Base-by-base conservation (phyloP, 2,329 filamentous ascomycete species). In the Immersiporthe knoxdaviesiana region DNA sequence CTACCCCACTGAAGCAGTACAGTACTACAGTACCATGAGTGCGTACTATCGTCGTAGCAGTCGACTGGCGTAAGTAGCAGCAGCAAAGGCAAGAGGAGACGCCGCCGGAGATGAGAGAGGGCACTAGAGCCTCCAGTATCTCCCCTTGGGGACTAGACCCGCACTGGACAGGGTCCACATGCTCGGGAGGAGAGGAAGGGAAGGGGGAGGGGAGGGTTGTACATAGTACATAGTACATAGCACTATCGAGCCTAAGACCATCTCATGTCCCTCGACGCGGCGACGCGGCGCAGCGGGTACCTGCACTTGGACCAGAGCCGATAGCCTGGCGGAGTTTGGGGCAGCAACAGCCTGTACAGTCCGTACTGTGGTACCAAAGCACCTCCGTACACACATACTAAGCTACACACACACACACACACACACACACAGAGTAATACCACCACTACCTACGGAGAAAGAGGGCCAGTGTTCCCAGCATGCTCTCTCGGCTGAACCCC, bases 91-190 rank as follows among this genome's bases (percentile, higher is more conserved):
- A 50, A 63, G n/a, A 50, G 41, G 14, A 50, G 50, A 41, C 61
- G 24, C 37, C 14, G 39, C 61, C 61, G 61, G 61, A 63, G 47
- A 63, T 63, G 61, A 63, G 61, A 63, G 32, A 47, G 35, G 41
- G 41, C 61, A 41, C 61, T 63, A 63, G 61, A 63, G 41, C 61
- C 61, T 50, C 61, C 41, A 30, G n/a, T n/a, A 37, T 21, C 30
- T 63, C 41, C 61, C n/a, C 1, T 50, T 50, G n/a, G 61, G 61
- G 52, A 30, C 52, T 30, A 56, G 50, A 7, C 27, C 44, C 16
- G 16, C 21, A n/a, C 14, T 59, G 54, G 16, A 6, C 32, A 59
- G 56, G 56, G 56, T 59, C 27, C 56, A 35, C 16, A 12, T 32
- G 30, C 56, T 59, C 56, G 56, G 56, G 56, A 35, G 35, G 54